phyloP scores from a whole-genome alignment of 2,329 filamentous ascomycete species.

The Aspergillus alliaceus region DNA sequence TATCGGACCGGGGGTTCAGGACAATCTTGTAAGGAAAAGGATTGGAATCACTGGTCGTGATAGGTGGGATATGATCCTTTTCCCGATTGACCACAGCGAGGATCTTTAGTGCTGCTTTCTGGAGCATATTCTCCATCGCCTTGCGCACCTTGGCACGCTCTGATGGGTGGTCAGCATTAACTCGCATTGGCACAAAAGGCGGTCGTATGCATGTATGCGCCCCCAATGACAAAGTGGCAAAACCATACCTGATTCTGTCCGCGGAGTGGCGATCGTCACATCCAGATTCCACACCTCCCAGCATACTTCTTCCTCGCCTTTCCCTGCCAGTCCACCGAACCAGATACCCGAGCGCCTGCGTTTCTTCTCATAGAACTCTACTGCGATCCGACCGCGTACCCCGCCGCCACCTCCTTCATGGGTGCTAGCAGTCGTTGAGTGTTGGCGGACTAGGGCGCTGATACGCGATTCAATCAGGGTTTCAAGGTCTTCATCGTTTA shows the following conservation, averaged over 20 bases:
- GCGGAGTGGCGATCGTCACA: conserved; percentile 86
- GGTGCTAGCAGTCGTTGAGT: conserved; percentile 56
- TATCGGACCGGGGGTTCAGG: conserved; percentile 77
- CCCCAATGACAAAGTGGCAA: background rate
- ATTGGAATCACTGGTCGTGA: conserved; percentile 86
- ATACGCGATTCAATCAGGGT: conserved; percentile 90
- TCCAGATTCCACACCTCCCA: conserved; percentile 97
- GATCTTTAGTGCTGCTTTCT: conserved; percentile 86
- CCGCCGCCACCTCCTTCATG: conserved; percentile 54
- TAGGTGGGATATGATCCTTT: conserved; percentile 95
- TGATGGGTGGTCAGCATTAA: conserved; percentile 33
- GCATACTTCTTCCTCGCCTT: conserved; percentile 87
- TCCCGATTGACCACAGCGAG: conserved; percentile 82
- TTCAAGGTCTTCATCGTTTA: conserved; percentile 87
- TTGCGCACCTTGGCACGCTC: conserved; percentile 85
- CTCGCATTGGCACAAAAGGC: background rate
- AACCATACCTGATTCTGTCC: conserved; percentile 77
- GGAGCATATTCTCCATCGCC: conserved; percentile 86
- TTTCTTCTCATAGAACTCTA: conserved; percentile 94
- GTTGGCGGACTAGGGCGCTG: conserved; percentile 73
- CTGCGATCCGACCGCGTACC: conserved; percentile 74
- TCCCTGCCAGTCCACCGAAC: conserved; percentile 54
- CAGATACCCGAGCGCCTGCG: conserved; percentile 75
- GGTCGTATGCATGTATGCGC: background rate
- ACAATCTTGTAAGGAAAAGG: conserved; percentile 94